A percentile compares a stretch with the other conserved stretches of the same genome.
Conservation (phyloP, 257 asterid genomes). For the Solanum paucissectum region DNA sequence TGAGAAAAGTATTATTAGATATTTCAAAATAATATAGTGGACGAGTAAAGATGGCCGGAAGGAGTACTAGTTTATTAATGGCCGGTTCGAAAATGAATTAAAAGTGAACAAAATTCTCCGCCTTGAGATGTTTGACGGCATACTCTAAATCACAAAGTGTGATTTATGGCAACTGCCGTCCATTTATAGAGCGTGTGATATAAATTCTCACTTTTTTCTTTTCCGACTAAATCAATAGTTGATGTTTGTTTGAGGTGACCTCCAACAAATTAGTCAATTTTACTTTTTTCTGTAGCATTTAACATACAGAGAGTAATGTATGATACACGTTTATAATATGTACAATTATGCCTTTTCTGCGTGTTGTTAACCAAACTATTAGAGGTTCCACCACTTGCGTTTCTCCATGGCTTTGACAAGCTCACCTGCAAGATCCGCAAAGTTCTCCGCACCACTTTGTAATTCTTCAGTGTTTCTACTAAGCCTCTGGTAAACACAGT, state of each 20-base stretch:
- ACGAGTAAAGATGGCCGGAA: not conserved
- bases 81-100: not conserved
- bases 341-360: not conserved
- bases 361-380: not conserved
- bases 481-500: conserved; percentile 40
- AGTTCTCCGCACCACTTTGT: conserved; percentile 64
- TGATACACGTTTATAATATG: not conserved
- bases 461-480: conserved; percentile 58
- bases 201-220: not conserved
- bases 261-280: not conserved
- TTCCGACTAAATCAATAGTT: not conserved
- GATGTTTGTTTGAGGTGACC: not conserved
- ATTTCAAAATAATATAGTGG: too few relatives aligned
- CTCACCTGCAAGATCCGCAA: conserved; percentile 58
- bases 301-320: not conserved
- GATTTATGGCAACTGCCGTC: not conserved
- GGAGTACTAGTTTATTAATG: not conserved
- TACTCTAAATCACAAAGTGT: not conserved
- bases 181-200: not conserved
- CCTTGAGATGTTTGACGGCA: not conserved
- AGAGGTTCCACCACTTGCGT: conserved; percentile 78
- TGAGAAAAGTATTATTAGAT: too few relatives aligned
- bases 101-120: not conserved
- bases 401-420: conserved; percentile 76
- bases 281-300: not conserved